Base-by-base conservation (phyloP, 2,329 filamentous ascomycete genomes). In the Fusarium subglutinans region DNA sequence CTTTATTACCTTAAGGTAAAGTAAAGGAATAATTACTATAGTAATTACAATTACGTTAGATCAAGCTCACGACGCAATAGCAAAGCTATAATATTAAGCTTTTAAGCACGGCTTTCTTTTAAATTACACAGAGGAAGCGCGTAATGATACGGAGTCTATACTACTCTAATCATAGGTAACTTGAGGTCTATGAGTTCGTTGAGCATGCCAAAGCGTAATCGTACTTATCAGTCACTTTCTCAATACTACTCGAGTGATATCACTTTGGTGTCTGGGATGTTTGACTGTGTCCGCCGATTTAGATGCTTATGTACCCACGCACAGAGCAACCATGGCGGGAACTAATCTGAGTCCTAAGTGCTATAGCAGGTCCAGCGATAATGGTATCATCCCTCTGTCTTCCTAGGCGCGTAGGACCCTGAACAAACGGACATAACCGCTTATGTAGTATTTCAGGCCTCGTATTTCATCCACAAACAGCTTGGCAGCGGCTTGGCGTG, bases 321-420 rank as follows among this genome's bases (percentile, higher is more conserved):
- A 45, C 62, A 47, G 15, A 40, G 65, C 24, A 67, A 67, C 65
- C 5, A 37, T 1, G 1, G 43, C 65, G 65, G 65, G 33, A 67
- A 28, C 44, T 53, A 47, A 53, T 14, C 1, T 15, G 11, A 8
- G 15, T 28, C 26, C 37, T 41, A 41, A 28, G 26, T n/a, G 26
- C 30, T 65, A 62, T 63, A 63, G 35, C 15, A 17, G 24, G 24
- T 43, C 5, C 8, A 38, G 17, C 41, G 14, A 53, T 66, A 58
- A 66, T 66, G 24, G 14, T 24, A 50, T 5, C 41, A 57, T 44
- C 22, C 53, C 48, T 40, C n/a, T 43, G 8, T 43, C 24, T n/a
- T 51, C 18, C 6, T 40, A 13, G 10, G 10, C n/a, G 40, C 13
- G 30, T 13, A 48, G n/a, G 30, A 58, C 41, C 55, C 41, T 48